Evolutionary conservation across 257 asterid species (phyloP).

Genomic region (Salvia rosmarinus): DNA sequence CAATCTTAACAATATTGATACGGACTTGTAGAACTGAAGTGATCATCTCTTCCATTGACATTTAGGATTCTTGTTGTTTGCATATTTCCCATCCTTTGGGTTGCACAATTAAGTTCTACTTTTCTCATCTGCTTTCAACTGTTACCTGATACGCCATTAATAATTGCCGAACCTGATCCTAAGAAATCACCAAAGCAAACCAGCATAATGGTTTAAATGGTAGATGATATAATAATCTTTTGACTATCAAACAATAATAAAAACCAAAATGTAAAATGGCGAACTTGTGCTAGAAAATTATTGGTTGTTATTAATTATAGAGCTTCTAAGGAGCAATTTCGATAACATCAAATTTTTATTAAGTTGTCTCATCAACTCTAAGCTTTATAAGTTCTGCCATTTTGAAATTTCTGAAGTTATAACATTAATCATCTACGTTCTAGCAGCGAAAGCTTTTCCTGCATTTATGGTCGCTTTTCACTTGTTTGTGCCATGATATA

Average conservation of each 20-base stretch:
- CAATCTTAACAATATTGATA: slow-evolving; percentile 3
- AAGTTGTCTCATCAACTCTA: slow-evolving; percentile 11
- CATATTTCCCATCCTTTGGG: slow-evolving; percentile 24
- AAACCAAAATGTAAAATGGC: slow-evolving; percentile 23
- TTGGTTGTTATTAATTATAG: slow-evolving; percentile 12
- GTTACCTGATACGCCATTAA: slow-evolving; percentile 8
- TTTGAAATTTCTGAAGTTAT: not conserved
- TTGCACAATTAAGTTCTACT: slow-evolving; percentile 20
- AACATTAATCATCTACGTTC: not conserved
- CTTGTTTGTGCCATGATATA: slow-evolving; percentile 13
- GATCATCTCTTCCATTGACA: slow-evolving; percentile 11
- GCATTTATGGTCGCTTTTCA: not conserved
- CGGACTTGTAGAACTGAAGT: slow-evolving; percentile 25
- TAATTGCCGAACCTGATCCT: slow-evolving; percentile 19
- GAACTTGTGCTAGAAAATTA: slow-evolving; percentile 14
- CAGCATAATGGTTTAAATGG: slow-evolving; percentile 12
- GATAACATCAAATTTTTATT: slow-evolving; percentile 14
- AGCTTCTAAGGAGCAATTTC: slow-evolving; percentile 6
- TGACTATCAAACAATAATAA: slow-evolving; percentile 15
- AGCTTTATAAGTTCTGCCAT: not conserved
- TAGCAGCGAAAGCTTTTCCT: not conserved
- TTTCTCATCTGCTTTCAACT: slow-evolving; percentile 6
- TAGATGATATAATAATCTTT: slow-evolving; percentile 6
- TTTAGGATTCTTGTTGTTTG: slow-evolving; percentile 17
- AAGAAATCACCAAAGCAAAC: slow-evolving; percentile 17